Evolutionary conservation across 1,139 yeast genomes (phyloP), one percentile per base, ranked within the genome.

Genomic region (Diutina mesorugosa): DNA sequence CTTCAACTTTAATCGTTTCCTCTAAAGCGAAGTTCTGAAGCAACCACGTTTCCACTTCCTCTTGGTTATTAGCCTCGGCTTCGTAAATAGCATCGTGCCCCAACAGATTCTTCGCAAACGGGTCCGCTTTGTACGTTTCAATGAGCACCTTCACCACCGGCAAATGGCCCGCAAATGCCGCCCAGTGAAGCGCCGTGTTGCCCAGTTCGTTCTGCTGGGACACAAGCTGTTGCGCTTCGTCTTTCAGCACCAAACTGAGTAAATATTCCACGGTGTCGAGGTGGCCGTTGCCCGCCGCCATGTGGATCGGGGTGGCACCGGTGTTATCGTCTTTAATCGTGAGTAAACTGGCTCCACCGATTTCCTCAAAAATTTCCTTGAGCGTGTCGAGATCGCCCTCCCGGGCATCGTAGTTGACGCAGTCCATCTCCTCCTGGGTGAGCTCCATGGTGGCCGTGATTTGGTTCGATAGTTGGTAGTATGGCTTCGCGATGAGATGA

Each of bases 201-300:
- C 98, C 98, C 38, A 86, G 82, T 54, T 81, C 87, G 67, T 93
- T 93, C 58, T 74, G 77, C 29, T 75, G 71, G 57, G 82, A 77
- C 38, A 86, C 83, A 55, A 84, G 71, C 28, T 66, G 63, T 35
- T 67, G 69, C 47, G 81, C 80, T 41, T 80, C 77, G 51, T 75
- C 76, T 57, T 71, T 66, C 1, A 72, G 58, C 5, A 85, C 64
- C 45, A 83, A 66, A 1, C 80, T 74, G 52, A 90, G 67, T 53
- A 90, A 72, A 65, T 79, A 86, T 63, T 80, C 69, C 45, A 87
- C 80, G 6, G 84, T 81, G 55, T 83, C 90, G n/a, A 74, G 61
- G 67, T 91, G 96, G 0, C 97, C 98, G 69, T 93, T 93, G 45
- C 95, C 99, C 45, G 95, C 84, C 0, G 98, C 97, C 90, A 89